Evolutionary conservation across 345 rosid species (phyloP), one percentile per base, ranked within the genome.

Genomic region (Eutrema yunnanense): DNA sequence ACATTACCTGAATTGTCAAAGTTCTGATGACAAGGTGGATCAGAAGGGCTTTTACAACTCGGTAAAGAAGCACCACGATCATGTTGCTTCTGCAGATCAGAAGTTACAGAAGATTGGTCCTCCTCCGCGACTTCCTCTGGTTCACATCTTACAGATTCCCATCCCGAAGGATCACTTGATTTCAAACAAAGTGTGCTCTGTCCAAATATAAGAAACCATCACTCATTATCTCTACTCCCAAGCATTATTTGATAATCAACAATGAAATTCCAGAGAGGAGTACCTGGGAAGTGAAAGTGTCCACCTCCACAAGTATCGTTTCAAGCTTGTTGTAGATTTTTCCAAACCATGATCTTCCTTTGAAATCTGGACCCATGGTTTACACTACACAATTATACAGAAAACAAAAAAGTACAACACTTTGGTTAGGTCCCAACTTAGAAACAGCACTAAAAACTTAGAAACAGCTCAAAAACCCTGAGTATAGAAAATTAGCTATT

Each of bases 281-380:
- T 46, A 76, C 75, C 79, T 76, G 75, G 3, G 75, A 74, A 79
- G 85, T 75, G 53, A 85, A 81, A 71, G 60, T 77, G 63, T 89
- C 97, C 58, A 89, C 85, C 58, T 87, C 92, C 12, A 78, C 81
- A 79, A 86, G 76, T 65, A 92, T 59, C 2, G 79, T 82, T 83
- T 89, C 97, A 55, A 89, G 80, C 79, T 84, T 92, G 81, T 84
- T 86, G 73, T 66, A 86, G 50, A 92, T 72, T 71, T 84, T 81
- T 37, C 92, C 88, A 65, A 86, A 83, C 96, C 90, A 92, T 34
- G 83, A 60, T 55, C 71, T 80, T 72, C 81, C 82, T 73, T 80
- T 86, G 14, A 53, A 68, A 43, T 83, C 85, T 27, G 78, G 51
- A 72, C 84, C 92, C 97, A 89, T 88, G 0, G 9, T 1, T 69